Evolutionary conservation across 208 protist genomes (phyloP), one percentile per base, ranked within the genome.

Genomic region (Acanthamoeba triangularis): DNA sequence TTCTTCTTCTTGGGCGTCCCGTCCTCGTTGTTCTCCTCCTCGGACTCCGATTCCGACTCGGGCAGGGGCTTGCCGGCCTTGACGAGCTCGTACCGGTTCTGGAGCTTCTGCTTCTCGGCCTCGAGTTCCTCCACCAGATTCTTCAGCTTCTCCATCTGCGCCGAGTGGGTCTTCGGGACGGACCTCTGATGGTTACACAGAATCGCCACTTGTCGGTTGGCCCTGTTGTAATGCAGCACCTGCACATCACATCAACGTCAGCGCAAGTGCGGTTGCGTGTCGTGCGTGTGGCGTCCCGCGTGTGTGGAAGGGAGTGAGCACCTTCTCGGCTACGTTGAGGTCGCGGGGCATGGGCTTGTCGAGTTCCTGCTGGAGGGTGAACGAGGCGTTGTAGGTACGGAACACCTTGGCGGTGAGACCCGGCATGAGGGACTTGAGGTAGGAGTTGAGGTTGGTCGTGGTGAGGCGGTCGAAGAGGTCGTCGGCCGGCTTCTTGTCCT

Each of bases 331-430:
- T 5, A 95, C 69, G 49, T 44, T 78, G 44, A 76, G 47, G 63
- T 96, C 93, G 23, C 25, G 30, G 56, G 67, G 76, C 61, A 96
- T 95, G 85, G 94, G 56, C 95, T 99, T 98, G 85, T 98, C 98
- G 90, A 99, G 99, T 98, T 99, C 98, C n/a, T 98, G 82, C 94
- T 99, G 98, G 28, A 99, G 97, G 16, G 99, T 99, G 82, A 99
- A 98, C 30, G 99, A 99, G 49, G 99, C 99, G 97, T 99, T 99
- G 98, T 99, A 99, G 35, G 99, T 99, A 99, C 99, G 99, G 97
- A 99, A 99, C 49, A 99, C 99, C 98, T 99, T 99, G 14, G 99
- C 99, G 14, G 98, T 98, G 74, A 99, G 97, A 52, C 98, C 99
- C 25, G 97, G 96, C 99, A 99, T 99, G 95, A 99, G 98, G 6